Evolutionary conservation across 2,329 filamentous ascomycete species (phyloP).

Genomic region (Trichoderma koningiopsis): DNA sequence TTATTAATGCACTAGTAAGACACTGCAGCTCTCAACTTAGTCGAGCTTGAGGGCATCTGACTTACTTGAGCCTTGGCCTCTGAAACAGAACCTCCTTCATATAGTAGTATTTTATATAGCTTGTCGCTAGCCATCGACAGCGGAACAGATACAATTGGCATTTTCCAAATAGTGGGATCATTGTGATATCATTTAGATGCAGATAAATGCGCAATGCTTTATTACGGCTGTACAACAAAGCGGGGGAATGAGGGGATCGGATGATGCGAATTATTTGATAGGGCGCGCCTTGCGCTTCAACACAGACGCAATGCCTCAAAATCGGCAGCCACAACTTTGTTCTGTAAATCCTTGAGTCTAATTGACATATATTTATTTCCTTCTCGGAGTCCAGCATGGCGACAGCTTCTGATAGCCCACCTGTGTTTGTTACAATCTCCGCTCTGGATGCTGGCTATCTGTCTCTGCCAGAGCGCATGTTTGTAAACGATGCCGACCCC

Average conservation of each 20-base stretch:
- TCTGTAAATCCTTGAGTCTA: neutral
- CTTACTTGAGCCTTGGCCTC: neutral
- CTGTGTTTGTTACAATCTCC: slow-evolving; percentile 4
- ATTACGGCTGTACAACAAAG: neutral
- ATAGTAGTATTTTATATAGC: neutral
- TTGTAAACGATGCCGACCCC: slow-evolving; percentile 8
- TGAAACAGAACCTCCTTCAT: neutral
- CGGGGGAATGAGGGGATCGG: neutral
- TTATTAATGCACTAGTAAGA: neutral
- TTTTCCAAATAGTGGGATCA: neutral
- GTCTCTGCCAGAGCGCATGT: slow-evolving; percentile 13
- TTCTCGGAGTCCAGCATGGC: neutral
- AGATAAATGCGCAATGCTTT: neutral
- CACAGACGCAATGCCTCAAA: neutral
- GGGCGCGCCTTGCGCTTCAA: neutral
- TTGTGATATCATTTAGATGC: neutral
- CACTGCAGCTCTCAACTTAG: neutral
- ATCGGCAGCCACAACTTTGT: neutral
- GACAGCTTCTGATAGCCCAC: neutral
- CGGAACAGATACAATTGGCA: neutral
- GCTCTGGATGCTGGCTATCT: slow-evolving; percentile 14
- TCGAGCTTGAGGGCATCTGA: neutral
- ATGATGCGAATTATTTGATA: neutral
- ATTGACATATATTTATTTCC: neutral
- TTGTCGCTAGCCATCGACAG: neutral